A percentile compares a stretch with the other conserved stretches of the same genome.
Conservation (phyloP, 306 rosid species). For the Begonia peltatifolia region DNA sequence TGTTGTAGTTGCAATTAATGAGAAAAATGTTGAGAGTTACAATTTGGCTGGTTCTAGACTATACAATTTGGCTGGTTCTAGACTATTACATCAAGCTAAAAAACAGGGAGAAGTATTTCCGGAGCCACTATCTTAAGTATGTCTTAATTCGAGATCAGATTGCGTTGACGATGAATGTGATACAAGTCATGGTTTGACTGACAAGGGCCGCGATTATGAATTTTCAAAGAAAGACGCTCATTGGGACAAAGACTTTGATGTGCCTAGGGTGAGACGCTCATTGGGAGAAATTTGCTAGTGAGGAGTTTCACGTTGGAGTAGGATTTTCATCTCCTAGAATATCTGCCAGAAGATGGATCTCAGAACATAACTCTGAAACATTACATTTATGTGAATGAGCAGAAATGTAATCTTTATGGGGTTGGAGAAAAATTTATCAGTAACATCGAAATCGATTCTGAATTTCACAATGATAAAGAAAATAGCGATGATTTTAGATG, state of each 20-base stretch:
- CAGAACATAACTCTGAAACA: constrained; percentile 48
- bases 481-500: constrained; percentile 48
- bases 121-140: constrained; percentile 62
- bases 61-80: constrained; percentile 21
- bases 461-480: constrained; percentile 54
- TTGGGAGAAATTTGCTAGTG: constrained; percentile 46
- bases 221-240: constrained; percentile 42
- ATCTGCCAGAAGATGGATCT: constrained; percentile 29
- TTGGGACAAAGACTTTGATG: constrained; percentile 75
- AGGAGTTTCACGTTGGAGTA: constrained; percentile 45
- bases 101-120: constrained; percentile 58
- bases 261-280: constrained; percentile 69
- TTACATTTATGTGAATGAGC: constrained; percentile 38
- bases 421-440: constrained; percentile 53
- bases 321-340: constrained; percentile 50
- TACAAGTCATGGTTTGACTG: constrained; percentile 53
- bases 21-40: constrained; percentile 18
- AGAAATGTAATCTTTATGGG: constrained; percentile 57
- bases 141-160: constrained; percentile 62
- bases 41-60: constrained; percentile 22
- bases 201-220: constrained; percentile 53
- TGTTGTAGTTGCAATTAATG: constrained; percentile 15
- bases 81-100: constrained; percentile 18
- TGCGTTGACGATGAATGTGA: constrained; percentile 99
- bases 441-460: constrained; percentile 46